Evolutionary conservation across 2,329 filamentous ascomycete species (phyloP).

Genomic region (Aspergillus floridensis): DNA sequence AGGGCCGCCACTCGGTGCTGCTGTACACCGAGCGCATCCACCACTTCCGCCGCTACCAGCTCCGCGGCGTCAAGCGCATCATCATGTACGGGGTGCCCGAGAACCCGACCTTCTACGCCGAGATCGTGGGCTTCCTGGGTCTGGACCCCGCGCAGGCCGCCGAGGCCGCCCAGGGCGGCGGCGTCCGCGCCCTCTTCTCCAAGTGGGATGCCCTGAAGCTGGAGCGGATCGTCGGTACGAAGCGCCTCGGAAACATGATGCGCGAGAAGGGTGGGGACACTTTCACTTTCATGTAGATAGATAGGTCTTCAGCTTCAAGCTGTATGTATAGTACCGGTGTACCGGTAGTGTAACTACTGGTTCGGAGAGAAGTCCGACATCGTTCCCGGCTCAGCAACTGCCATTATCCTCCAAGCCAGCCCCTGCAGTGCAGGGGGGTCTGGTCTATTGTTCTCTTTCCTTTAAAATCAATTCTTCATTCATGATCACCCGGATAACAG

Average conservation of each 20-base stretch:
- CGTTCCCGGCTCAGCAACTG: background rate
- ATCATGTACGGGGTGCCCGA: conserved; percentile 89
- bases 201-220: conserved; percentile 86
- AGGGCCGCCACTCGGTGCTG: conserved; percentile 75
- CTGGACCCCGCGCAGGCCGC: conserved; percentile 50
- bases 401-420: no score
- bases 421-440: no score
- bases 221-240: conserved; percentile 80
- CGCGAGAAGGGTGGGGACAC: conserved; percentile 77
- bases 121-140: conserved; percentile 43
- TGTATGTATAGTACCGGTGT: conserved; percentile 6
- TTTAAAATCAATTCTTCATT: no score
- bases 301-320: background rate
- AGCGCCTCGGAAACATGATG: conserved; percentile 80
- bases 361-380: background rate
- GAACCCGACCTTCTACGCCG: conserved; percentile 60
- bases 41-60: conserved; percentile 85
- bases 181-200: conserved; percentile 66
- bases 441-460: no score
- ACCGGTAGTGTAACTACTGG: background rate
- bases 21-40: conserved; percentile 95
- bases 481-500: no score
- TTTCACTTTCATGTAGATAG: conserved; percentile 80
- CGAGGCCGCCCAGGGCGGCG: conserved; percentile 56
- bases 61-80: conserved; percentile 78